Evolutionary conservation across 169 alveolate genomes (phyloP).

Genomic region (Theileria orientalis): DNA sequence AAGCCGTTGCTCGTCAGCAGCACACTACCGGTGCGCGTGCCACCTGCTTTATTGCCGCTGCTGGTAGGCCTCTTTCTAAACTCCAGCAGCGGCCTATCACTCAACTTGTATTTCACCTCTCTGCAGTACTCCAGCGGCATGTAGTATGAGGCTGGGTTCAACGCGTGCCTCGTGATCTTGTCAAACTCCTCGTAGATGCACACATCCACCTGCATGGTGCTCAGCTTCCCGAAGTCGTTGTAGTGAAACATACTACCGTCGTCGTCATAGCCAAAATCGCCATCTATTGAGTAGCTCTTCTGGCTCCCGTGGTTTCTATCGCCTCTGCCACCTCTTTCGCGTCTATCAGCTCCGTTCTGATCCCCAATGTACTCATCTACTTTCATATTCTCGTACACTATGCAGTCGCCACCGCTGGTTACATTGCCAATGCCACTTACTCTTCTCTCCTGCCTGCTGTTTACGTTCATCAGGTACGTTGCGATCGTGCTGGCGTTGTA

Average conservation of each 20-base stretch:
- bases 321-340: too few species aligned
- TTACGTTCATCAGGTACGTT: not conserved
- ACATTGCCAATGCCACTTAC: not conserved
- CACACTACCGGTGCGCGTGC: too few species aligned
- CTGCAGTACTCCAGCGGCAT: not conserved
- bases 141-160: not conserved
- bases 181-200: slow-evolving; percentile 4
- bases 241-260: not conserved
- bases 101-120: not conserved
- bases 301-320: too few species aligned
- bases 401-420: not conserved
- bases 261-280: too few species aligned
- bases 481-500: not conserved
- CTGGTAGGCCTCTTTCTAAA: not conserved
- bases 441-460: not conserved
- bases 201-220: not conserved
- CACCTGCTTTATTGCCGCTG: too few species aligned
- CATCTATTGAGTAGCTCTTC: too few species aligned
- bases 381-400: too few species aligned
- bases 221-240: not conserved
- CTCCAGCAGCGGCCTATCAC: not conserved
- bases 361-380: too few species aligned
- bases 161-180: not conserved
- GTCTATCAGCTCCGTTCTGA: too few species aligned
- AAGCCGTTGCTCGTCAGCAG: too few species aligned